Conservation (phyloP, 192 early-diverging fungal genomes). For the Podila verticillata region DNA sequence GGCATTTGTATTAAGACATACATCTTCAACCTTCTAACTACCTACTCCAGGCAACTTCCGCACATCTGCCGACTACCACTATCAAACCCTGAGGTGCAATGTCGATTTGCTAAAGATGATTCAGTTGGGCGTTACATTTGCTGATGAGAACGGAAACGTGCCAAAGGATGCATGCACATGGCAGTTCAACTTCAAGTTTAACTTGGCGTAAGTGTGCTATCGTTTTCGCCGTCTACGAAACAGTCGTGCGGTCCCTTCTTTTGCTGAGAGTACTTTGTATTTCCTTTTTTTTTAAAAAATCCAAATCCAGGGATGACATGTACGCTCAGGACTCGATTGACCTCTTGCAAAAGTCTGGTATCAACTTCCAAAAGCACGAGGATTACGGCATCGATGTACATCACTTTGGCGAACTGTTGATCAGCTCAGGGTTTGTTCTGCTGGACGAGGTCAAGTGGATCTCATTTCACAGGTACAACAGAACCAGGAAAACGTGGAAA, state of each 20-base stretch:
- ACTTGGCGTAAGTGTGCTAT: slow-evolving; percentile 68
- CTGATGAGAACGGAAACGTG: slow-evolving; percentile 85
- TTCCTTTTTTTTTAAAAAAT: too few species aligned
- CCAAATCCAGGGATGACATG: slow-evolving; percentile 84
- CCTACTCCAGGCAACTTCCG: slow-evolving; percentile 74
- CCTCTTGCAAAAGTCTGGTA: slow-evolving; percentile 94
- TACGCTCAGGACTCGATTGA: slow-evolving; percentile 99
- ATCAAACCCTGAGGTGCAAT: slow-evolving; percentile 97
- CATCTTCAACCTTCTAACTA: not conserved
- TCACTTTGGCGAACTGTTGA: slow-evolving; percentile 97
- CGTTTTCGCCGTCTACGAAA: not conserved
- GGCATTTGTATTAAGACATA: not conserved
- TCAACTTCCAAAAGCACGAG: slow-evolving; percentile 97
- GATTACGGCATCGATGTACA: slow-evolving; percentile 95
- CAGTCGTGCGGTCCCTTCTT: too few species aligned
- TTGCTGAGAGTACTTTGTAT: too few species aligned
- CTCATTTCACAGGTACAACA: slow-evolving; percentile 94
- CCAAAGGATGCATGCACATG: slow-evolving; percentile 91
- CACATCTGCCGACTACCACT: slow-evolving; percentile 97
- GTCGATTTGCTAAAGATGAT: slow-evolving; percentile 98
- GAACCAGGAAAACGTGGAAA: not conserved
- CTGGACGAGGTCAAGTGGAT: slow-evolving; percentile 97
- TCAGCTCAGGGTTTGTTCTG: slow-evolving; percentile 95
- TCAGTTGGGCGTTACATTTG: slow-evolving; percentile 96
- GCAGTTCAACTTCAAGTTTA: slow-evolving; percentile 99